phyloP scores from a whole-genome alignment of 495 filamentous ascomycete genomes.

The Penicillium herquei region DNA sequence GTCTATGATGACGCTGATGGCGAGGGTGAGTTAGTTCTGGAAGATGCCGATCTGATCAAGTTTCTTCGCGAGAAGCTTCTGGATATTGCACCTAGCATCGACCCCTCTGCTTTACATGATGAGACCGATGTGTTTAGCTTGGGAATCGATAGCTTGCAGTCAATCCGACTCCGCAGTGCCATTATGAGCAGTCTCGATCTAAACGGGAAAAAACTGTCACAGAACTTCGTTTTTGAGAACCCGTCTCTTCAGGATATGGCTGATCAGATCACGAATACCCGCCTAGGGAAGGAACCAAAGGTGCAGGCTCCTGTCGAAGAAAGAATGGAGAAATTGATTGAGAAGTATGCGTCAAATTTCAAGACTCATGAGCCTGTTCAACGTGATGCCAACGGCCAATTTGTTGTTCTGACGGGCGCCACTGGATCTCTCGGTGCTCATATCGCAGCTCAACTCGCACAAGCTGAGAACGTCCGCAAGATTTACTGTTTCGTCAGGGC shows the following conservation, averaged over 20 bases:
- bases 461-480: conserved; percentile 23
- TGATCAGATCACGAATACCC: conserved; percentile 11
- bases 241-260: conserved; percentile 32
- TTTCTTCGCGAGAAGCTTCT: conserved; percentile 1
- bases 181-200: conserved; percentile 30
- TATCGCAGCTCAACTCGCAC: conserved; percentile 43
- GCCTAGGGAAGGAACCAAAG: conserved; percentile 9
- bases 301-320: conserved; percentile 20
- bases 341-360: conserved; percentile 31
- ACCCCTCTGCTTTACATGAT: neutral
- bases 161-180: conserved; percentile 21
- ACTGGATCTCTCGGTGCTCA: conserved; percentile 62
- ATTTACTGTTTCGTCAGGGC: conserved; percentile 60
- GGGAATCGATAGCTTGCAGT: conserved; percentile 56
- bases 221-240: conserved; percentile 43
- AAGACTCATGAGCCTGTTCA: conserved; percentile 28
- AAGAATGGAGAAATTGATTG: conserved; percentile 24
- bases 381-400: conserved; percentile 13
- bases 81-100: neutral
- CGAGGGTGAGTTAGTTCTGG: neutral
- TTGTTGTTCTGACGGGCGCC: conserved; percentile 54
- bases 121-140: conserved; percentile 30
- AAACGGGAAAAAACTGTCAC: conserved; percentile 32
- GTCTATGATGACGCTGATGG: conserved; percentile 10
- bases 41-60: neutral